Evolutionary conservation across 2,329 filamentous ascomycete genomes (phyloP), one percentile per base, ranked within the genome.

Genomic region (Chlorencoelia australis): DNA sequence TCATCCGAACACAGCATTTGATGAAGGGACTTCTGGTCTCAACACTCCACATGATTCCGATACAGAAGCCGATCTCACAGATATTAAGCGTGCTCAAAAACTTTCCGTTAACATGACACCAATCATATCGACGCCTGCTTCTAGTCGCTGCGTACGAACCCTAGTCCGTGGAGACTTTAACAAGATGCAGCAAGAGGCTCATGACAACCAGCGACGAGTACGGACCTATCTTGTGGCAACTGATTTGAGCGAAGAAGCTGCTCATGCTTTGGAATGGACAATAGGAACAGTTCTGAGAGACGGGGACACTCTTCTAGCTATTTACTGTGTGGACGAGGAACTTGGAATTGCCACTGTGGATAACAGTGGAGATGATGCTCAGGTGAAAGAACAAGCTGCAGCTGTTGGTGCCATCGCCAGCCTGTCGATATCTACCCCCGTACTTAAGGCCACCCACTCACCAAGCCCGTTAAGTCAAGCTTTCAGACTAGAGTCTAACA

Each of bases 211-310:
- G 33, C 76, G 83, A 33, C 75, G 83, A 35, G 73, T 89, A 42
- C 75, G 91, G 35, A 93, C 91, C 52, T 98, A 96, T 56, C 66
- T 98, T 11, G 87, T 95, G n/a, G 89, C 91, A 3, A 95, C 86
- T 0, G 91, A 98, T 59, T 65, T 96, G 3, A 95, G 88, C 49
- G 84, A 91, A 24, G 91, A 98, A 62, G 88, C 89, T 4, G 84
- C 85, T 5, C 93, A 96, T 58, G 91, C 91, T 1, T 68, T 98
- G 20, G 91, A 98, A 59, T 98, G 91, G 91, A 91, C 89, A 0
- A 88, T 98, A 38, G 91, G 91, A 6, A 96, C 89, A 0, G 87
- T 96, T 5, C 68, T 98, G 19, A 75, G 91, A 32, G 88, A 96
- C 50, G 91, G 91, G 6, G 91, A 98, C 56, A 96, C 89, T 0